phyloP scores from a whole-genome alignment of 192 early-diverging fungal genomes.

The Coemansia sp. region DNA sequence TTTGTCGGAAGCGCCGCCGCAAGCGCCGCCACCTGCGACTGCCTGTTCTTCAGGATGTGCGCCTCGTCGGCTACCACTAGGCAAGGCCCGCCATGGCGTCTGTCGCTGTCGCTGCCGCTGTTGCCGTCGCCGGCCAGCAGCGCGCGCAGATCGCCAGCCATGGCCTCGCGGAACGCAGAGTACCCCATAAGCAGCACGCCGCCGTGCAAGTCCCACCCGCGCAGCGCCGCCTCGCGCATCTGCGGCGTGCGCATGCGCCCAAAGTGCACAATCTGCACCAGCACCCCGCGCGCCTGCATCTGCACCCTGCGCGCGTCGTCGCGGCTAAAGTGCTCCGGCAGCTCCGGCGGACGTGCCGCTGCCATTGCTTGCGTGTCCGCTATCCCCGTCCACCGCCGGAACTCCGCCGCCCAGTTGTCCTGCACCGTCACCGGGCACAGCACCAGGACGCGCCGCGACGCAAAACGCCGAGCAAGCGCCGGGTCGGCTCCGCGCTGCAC shows the following conservation, averaged over 20 bases:
- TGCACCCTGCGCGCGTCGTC: constrained; percentile 5
- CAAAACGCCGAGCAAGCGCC: constrained; percentile 18
- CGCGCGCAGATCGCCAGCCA: constrained; percentile 7
- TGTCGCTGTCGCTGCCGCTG: too few relatives aligned
- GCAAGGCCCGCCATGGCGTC: constrained; percentile 70
- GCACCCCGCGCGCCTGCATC: constrained; percentile 10
- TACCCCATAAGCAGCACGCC: constrained; percentile 75
- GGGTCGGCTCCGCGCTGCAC: constrained; percentile 24
- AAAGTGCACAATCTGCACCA: constrained; percentile 57
- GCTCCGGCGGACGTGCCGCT: neutral
- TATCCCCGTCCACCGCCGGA: constrained; percentile 64
- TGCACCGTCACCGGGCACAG: constrained; percentile 70
- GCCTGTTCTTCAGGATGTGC: constrained; percentile 68
- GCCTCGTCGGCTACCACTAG: constrained; percentile 82
- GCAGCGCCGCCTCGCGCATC: constrained; percentile 32
- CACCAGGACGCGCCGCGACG: constrained; percentile 63
- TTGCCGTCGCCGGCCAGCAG: constrained; percentile 57
- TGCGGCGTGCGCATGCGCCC: constrained; percentile 3
- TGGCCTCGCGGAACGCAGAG: constrained; percentile 56
- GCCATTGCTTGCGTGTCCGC: constrained; percentile 1
- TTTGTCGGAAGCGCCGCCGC: constrained; percentile 53
- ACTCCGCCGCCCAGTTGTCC: constrained; percentile 74
- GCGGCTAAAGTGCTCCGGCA: constrained; percentile 4
- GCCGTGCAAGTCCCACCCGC: constrained; percentile 61
- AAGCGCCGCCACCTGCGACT: constrained; percentile 22